A percentile compares a stretch with the other conserved stretches of the same genome.
phyloP scores from a whole-genome alignment of 2,329 filamentous ascomycete species.

The Aspergillus sergii region DNA sequence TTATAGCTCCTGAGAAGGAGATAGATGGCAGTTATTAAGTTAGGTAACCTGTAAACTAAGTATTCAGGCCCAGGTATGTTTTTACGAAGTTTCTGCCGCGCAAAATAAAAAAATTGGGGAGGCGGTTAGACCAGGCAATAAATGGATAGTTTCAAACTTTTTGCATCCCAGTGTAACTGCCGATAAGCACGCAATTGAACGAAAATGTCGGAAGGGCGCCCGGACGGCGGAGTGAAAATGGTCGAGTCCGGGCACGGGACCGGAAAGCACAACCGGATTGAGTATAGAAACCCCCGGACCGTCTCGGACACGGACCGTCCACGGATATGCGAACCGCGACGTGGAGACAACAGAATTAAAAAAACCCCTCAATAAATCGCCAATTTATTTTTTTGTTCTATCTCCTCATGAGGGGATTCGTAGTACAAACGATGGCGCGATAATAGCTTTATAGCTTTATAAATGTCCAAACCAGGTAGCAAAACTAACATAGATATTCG shows the following conservation, averaged over 20 bases:
- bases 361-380: neutral
- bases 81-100: too few species aligned
- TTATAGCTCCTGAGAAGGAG: too few species aligned
- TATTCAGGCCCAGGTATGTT: too few species aligned
- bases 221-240: neutral
- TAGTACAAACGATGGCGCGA: neutral
- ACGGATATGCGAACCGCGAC: neutral
- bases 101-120: too few species aligned
- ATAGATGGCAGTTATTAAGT: too few species aligned
- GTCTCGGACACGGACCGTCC: neutral
- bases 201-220: neutral
- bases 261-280: neutral
- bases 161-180: too few species aligned
- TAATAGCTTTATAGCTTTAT: neutral
- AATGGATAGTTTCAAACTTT: too few species aligned
- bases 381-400: neutral
- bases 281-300: neutral
- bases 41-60: too few species aligned
- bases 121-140: too few species aligned
- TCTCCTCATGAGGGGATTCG: conserved; percentile 10
- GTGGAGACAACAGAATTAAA: neutral
- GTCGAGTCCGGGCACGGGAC: neutral
- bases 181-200: neutral
- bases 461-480: neutral
- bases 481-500: neutral